phyloP scores from a whole-genome alignment of 208 protist species.

The Leishmania arabica region DNA sequence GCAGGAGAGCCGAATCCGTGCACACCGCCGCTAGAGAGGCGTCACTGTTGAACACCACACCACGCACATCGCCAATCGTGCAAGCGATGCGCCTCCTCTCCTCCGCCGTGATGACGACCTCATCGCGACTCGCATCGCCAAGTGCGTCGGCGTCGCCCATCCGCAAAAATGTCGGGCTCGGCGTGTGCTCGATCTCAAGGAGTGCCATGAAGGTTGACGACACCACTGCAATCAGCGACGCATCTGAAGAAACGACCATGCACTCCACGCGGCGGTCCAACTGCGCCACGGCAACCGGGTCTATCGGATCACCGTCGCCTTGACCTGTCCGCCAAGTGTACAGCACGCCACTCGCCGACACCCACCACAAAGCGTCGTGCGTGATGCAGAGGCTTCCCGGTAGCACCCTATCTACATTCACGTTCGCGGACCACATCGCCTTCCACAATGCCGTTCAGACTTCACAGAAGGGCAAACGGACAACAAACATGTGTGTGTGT shows the following conservation, averaged over 20 bases:
- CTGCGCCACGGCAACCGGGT: constrained; percentile 20
- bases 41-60: constrained; percentile 14
- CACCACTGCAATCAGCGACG: constrained; percentile 1
- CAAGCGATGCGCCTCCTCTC: constrained; percentile 15
- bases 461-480: background rate
- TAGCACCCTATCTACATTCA: constrained; percentile 15
- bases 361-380: constrained; percentile 29
- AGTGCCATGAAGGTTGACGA: constrained; percentile 8
- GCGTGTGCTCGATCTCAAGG: background rate
- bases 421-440: constrained; percentile 22
- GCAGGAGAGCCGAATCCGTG: constrained; percentile 7
- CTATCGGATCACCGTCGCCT: constrained; percentile 3
- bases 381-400: constrained; percentile 23
- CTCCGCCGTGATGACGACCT: constrained; percentile 6
- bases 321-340: constrained; percentile 20
- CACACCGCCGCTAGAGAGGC: constrained; percentile 9
- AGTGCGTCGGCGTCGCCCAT: background rate
- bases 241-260: constrained; percentile 10
- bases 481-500: background rate
- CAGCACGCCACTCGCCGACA: constrained; percentile 16
- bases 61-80: constrained; percentile 3
- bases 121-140: background rate
- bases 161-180: constrained; percentile 12
- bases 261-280: constrained; percentile 17
- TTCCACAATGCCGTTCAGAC: too few species aligned